Evolutionary conservation across 345 rosid genomes (phyloP).

Genomic region (Brassica rapa): DNA sequence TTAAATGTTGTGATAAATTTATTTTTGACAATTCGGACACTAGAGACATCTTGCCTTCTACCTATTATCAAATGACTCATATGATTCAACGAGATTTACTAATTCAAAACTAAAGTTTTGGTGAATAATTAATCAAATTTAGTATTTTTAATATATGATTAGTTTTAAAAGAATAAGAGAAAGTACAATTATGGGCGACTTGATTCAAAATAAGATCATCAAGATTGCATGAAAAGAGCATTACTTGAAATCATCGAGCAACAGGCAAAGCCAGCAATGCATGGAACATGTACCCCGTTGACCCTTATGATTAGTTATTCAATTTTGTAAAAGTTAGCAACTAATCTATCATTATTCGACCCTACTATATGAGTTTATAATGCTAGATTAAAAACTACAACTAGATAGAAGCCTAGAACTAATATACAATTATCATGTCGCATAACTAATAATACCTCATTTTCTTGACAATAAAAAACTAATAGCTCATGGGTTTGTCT

Average conservation of each 20-base stretch:
- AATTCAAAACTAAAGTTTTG: background rate
- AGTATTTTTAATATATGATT: background rate
- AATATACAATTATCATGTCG: conserved; percentile 6
- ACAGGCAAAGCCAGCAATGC: conserved; percentile 45
- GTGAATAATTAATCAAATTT: conserved; percentile 16
- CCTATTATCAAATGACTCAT: background rate
- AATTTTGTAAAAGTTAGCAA: conserved; percentile 23
- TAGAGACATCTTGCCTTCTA: background rate
- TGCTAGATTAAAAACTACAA: background rate
- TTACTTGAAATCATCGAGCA: conserved; percentile 39
- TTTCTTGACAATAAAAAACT: background rate
- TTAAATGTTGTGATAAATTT: background rate
- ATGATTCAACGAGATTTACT: conserved; percentile 2
- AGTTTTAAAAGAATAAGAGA: background rate
- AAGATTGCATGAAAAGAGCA: conserved; percentile 44
- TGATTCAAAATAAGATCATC: conserved; percentile 22
- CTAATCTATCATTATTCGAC: conserved; percentile 10
- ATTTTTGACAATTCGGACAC: background rate
- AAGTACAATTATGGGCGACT: conserved; percentile 28
- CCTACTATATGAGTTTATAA: background rate
- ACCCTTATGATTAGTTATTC: conserved; percentile 35
- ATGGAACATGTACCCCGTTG: conserved; percentile 37
- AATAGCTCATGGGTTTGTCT: conserved; percentile 21
- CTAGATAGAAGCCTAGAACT: background rate
- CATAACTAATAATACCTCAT: background rate